Percentiles rank a stretch among this genome's conserved stretches.
Evolutionary conservation across 169 alveolate species (phyloP).

Genomic region (Blepharisma undulans): DNA sequence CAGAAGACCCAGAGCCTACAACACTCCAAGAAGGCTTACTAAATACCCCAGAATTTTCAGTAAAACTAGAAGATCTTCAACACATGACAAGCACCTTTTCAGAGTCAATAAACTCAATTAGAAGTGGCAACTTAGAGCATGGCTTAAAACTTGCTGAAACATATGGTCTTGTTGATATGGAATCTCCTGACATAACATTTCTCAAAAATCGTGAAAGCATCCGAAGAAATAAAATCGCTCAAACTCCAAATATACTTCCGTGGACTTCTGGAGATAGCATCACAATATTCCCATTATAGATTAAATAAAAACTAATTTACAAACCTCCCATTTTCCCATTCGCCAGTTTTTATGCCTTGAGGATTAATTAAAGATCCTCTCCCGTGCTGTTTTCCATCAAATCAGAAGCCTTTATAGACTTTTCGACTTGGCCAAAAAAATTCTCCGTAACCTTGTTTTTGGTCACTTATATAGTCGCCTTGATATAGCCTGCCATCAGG

Average conservation of each 20-base stretch:
- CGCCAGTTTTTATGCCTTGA: constrained; percentile 37
- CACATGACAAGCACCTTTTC: background rate
- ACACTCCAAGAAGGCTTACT: background rate
- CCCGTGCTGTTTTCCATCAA: constrained; percentile 71
- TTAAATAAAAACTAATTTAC: background rate
- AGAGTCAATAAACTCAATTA: background rate
- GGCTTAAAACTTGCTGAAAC: background rate
- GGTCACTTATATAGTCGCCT: constrained; percentile 58
- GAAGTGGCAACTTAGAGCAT: background rate
- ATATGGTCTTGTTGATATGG: background rate
- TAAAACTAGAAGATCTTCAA: background rate
- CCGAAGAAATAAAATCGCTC: background rate
- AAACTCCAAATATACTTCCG: background rate
- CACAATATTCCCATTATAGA: constrained; percentile 30
- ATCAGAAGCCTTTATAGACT: constrained; percentile 71
- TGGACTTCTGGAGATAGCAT: constrained; percentile 40
- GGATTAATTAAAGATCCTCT: constrained; percentile 62
- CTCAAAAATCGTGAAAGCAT: background rate
- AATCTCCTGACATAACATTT: background rate
- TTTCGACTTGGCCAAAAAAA: constrained; percentile 75
- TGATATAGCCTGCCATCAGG: constrained; percentile 60
- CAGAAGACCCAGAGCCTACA: background rate
- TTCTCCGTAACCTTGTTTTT: constrained; percentile 64
- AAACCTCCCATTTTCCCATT: constrained; percentile 2
- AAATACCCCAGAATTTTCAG: background rate